Evolutionary conservation across 2,329 filamentous ascomycete species (phyloP), one percentile per base, ranked within the genome.

Genomic region (Dactylellina parvicollis): DNA sequence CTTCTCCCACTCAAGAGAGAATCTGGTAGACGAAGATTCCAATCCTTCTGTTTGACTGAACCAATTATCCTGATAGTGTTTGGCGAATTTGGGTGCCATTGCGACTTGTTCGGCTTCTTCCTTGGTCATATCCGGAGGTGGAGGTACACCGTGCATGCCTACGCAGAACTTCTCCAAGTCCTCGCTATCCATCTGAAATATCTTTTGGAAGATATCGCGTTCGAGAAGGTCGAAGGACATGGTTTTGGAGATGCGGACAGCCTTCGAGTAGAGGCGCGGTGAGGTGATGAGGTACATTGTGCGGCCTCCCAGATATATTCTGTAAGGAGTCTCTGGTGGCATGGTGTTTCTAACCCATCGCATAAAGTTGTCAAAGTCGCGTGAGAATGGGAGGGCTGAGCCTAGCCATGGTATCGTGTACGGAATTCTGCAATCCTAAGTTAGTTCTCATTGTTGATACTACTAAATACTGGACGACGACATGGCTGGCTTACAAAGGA

Each of bases 211-310:
- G 5, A 71, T 57, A 26, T 62, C 57, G 18, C 47, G 66, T 20
- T 71, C 66, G 24, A 71, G 56, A 16, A 71, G 57, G 16, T 71
- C 66, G 12, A 71, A 71, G 4, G 66, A 71, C 56, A 71, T 62
- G 7, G 38, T 71, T 24, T 71, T 71, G 1, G 66, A 56, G 7
- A 62, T 62, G 2, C 66, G 66, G 12, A 71, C 55, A 9, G 62
- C 34, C 38, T 71, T 71, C 14, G 66, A 38, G 42, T 71, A 71
- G 3, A 71, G 26, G 7, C 66, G 66, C 28, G 66, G 66, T 3
- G 66, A 62, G 2, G 49, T 71, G 18, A 71, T 62, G 3, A 62
- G 20, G 49, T 71, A 71, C 1, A 71, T 40, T 16, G 66, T 71
- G 18, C 55, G 56, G 16, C 66, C 66, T 1, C 66, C 66, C 30